Evolutionary conservation across 768 basidiomycete species (phyloP).

Genomic region (Russula foetens): DNA sequence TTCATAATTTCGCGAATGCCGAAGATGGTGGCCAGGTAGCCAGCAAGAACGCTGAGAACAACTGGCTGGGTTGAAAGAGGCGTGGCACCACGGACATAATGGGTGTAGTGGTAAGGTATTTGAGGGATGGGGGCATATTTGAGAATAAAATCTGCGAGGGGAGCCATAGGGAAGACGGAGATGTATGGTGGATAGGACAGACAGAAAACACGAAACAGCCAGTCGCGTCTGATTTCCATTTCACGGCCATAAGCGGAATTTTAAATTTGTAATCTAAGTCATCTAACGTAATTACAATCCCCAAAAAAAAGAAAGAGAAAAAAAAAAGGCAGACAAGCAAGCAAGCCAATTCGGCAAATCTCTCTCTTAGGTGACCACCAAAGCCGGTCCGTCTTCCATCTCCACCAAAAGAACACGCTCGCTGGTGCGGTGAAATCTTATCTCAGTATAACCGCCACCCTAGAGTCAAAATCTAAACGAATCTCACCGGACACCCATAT

Average conservation of each 20-base stretch:
- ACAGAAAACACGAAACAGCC: slow-evolving; percentile 6
- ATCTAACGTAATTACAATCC: background rate
- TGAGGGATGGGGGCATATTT: slow-evolving; percentile 43
- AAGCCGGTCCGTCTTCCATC: slow-evolving; percentile 42
- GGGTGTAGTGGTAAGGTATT: slow-evolving; percentile 47
- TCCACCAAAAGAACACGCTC: slow-evolving; percentile 45
- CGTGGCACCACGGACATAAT: slow-evolving; percentile 65
- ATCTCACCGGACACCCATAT: slow-evolving; percentile 35
- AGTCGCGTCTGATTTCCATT: background rate
- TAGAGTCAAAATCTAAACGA: background rate
- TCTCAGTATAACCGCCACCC: background rate
- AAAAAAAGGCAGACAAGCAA: background rate
- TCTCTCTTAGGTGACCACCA: slow-evolving; percentile 45
- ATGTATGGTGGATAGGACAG: background rate
- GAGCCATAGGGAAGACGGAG: slow-evolving; percentile 41
- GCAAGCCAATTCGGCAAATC: background rate
- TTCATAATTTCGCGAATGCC: slow-evolving; percentile 79
- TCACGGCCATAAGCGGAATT: background rate
- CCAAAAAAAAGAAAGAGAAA: too few species aligned
- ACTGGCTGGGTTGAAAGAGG: slow-evolving; percentile 71
- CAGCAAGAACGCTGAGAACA: slow-evolving; percentile 60
- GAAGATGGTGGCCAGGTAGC: slow-evolving; percentile 87
- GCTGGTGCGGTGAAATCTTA: slow-evolving; percentile 27
- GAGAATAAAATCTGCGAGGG: slow-evolving; percentile 67
- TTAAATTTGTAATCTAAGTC: slow-evolving; percentile 1